These are phyloP conservation scores for Zoysia pacifica DNA, from an alignment of 176 grass and related monocot species.

Conservation along the genomic window DNA sequence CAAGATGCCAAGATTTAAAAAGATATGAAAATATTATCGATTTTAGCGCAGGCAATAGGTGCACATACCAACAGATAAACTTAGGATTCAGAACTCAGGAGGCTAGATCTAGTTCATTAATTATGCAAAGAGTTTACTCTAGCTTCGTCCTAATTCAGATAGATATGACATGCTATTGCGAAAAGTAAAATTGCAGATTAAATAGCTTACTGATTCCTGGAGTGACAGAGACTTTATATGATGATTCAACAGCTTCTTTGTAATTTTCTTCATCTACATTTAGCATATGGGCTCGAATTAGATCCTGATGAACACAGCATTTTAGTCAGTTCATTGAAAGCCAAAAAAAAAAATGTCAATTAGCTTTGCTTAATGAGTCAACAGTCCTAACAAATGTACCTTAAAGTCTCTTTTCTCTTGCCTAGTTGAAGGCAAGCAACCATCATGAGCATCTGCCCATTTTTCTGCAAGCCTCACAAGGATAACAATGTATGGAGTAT, in stretches of 20 bases:
- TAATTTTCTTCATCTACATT: conserved; percentile 98
- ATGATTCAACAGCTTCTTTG: conserved; percentile 91
- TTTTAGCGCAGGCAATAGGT: not conserved
- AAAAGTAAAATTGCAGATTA: conserved; percentile 1
- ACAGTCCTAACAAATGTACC: conserved; percentile 47
- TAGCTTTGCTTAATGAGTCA: not conserved
- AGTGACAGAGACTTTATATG: conserved; percentile 79
- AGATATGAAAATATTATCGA: not conserved
- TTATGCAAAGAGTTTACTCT: conserved; percentile 20
- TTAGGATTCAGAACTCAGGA: not conserved
- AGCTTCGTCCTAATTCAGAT: not conserved
- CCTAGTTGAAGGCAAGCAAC: conserved; percentile 74
- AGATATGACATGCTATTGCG: not conserved
- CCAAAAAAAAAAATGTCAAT: conserved; percentile 14
- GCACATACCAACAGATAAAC: not conserved
- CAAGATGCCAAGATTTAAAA: conserved; percentile 27
- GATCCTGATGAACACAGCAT: conserved; percentile 57
- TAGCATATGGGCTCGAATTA: conserved; percentile 86
- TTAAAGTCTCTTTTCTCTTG: conserved; percentile 99
- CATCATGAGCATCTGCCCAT: conserved; percentile 78
- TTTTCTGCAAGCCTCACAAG: conserved; percentile 80
- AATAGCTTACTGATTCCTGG: conserved; percentile 83
- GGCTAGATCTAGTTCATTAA: conserved; percentile 1
- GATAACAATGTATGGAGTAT: conserved; percentile 91
- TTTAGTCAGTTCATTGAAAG: conserved; percentile 29